Percentiles rank a stretch among this genome's conserved stretches.
phyloP scores from a whole-genome alignment of 1,284 basidiomycete species.

The Phenoliferia sp. region DNA sequence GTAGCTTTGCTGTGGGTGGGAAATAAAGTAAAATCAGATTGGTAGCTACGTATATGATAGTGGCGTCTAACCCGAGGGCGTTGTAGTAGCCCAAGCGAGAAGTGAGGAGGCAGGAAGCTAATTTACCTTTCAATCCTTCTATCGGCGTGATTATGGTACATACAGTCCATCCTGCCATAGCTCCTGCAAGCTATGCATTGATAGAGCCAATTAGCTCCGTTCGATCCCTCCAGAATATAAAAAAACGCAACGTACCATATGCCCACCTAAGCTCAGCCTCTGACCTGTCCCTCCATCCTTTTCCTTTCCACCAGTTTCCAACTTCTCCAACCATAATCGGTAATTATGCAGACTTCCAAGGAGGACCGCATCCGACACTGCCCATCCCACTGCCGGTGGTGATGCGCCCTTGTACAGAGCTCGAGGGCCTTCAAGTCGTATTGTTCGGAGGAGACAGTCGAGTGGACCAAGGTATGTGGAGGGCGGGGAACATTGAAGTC shows the following conservation, averaged over 20 bases:
- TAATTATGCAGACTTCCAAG: conserved; percentile 68
- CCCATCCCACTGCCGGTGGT: conserved; percentile 71
- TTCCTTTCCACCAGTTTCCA: conserved; percentile 42
- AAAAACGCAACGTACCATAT: conserved; percentile 18
- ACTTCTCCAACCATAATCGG: conserved; percentile 56
- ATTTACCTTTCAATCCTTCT: conserved; percentile 61
- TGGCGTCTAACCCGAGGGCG: too few species aligned
- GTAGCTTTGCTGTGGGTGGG: conserved; percentile 58
- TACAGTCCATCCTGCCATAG: conserved; percentile 72
- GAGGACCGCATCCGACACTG: conserved; percentile 66
- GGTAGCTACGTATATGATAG: neutral
- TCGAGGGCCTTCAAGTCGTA: conserved; percentile 54
- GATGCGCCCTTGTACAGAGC: conserved; percentile 54
- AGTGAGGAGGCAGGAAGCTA: neutral
- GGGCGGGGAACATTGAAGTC: conserved; percentile 66
- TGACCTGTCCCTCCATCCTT: conserved; percentile 46
- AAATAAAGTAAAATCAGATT: neutral
- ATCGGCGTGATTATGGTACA: conserved; percentile 64
- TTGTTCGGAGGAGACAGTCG: conserved; percentile 59
- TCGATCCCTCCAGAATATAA: neutral
- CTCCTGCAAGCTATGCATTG: conserved; percentile 53
- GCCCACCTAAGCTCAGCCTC: conserved; percentile 22
- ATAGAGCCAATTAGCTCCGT: neutral
- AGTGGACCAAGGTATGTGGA: conserved; percentile 63
- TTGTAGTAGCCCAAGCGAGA: too few species aligned